Conservation (phyloP, 2,329 filamentous ascomycete genomes). For the Cadophora luteo-olivacea region DNA sequence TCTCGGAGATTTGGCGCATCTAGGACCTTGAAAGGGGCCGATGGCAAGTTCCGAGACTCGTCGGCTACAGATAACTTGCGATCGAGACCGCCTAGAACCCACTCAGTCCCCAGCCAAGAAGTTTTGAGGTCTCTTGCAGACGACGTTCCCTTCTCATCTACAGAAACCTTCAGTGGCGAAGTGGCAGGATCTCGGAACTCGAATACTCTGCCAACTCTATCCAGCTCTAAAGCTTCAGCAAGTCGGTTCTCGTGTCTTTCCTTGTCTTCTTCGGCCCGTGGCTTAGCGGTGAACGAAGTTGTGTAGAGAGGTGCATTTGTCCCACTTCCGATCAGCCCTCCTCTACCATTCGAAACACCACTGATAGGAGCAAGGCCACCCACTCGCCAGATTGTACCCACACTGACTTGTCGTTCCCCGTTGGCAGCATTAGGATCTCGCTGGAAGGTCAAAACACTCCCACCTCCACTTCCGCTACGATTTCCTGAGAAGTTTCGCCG, state of each 20-base stretch:
- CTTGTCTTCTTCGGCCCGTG: constrained; percentile 62
- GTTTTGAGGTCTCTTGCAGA: constrained; percentile 40
- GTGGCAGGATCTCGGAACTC: constrained; percentile 51
- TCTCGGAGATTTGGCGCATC: constrained; percentile 90
- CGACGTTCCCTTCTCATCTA: constrained; percentile 35
- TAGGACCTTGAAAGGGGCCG: constrained; percentile 82
- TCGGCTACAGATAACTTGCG: constrained; percentile 40
- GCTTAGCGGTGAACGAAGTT: constrained; percentile 54
- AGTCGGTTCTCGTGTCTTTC: constrained; percentile 76
- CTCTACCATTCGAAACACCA: constrained; percentile 67
- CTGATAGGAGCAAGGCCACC: constrained; percentile 69
- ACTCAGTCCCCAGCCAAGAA: constrained; percentile 44
- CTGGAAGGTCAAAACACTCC: constrained; percentile 42
- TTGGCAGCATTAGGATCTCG: constrained; percentile 36
- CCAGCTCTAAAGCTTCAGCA: constrained; percentile 81
- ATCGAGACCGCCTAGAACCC: constrained; percentile 37
- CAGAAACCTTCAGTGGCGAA: constrained; percentile 38
- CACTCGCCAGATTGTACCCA: constrained; percentile 77
- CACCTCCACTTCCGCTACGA: constrained; percentile 40
- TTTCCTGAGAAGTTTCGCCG: constrained; percentile 36
- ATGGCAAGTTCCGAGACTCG: constrained; percentile 61
- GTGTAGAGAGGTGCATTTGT: constrained; percentile 73
- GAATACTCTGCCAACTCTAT: constrained; percentile 71
- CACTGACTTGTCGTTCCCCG: constrained; percentile 55
- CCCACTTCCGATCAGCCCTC: constrained; percentile 69